Evolutionary conservation across 192 early-diverging fungal genomes (phyloP).

Genomic region (Coemansia sp.): DNA sequence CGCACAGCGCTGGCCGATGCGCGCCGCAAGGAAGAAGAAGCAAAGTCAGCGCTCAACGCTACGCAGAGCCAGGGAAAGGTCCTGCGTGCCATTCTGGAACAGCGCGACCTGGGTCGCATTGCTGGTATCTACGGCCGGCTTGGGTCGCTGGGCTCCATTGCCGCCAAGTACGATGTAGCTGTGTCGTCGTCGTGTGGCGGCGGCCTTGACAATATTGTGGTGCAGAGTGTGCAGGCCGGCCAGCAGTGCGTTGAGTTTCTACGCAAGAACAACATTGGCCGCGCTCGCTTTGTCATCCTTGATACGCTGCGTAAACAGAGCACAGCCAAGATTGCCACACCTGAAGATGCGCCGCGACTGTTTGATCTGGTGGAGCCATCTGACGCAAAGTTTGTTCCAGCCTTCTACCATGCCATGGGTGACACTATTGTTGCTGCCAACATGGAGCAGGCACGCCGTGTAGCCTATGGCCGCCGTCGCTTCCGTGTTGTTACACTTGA

Average conservation of each 20-base stretch:
- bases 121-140: constrained; percentile 81
- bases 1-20: constrained; percentile 43
- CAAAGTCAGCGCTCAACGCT: constrained; percentile 59
- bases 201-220: constrained; percentile 82
- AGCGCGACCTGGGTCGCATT: constrained; percentile 72
- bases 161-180: constrained; percentile 92
- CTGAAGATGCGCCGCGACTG: constrained; percentile 79
- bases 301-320: constrained; percentile 67
- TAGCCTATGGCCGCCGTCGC: constrained; percentile 82
- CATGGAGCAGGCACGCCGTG: constrained; percentile 79
- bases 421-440: constrained; percentile 88
- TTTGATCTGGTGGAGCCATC: constrained; percentile 86
- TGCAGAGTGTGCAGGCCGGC: constrained; percentile 81
- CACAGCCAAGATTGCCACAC: constrained; percentile 59
- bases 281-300: constrained; percentile 80
- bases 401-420: constrained; percentile 82
- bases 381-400: constrained; percentile 69
- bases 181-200: constrained; percentile 85
- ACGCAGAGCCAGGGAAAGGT: constrained; percentile 70
- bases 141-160: constrained; percentile 95
- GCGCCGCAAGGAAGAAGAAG: constrained; percentile 72
- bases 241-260: constrained; percentile 90
- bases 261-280: constrained; percentile 80
- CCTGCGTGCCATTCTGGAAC: constrained; percentile 65
- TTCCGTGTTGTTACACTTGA: constrained; percentile 92